Conservation (phyloP, 2,329 filamentous ascomycete genomes). For the Monilinia vaccinii-corymbosi region DNA sequence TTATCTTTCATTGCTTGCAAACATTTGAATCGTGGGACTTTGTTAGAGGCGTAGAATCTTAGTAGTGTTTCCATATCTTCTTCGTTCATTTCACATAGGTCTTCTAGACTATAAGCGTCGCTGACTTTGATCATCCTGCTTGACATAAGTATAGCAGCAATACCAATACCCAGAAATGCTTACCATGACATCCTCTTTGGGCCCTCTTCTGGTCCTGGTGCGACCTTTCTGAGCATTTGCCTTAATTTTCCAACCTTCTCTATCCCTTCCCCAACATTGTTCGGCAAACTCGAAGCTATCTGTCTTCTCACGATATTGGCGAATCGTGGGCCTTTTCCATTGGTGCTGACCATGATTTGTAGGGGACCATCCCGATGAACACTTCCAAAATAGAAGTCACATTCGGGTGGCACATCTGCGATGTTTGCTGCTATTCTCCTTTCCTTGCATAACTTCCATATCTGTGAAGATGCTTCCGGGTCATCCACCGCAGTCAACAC, state of each 20-base stretch:
- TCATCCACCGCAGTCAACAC: constrained; percentile 92
- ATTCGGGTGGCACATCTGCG: constrained; percentile 91
- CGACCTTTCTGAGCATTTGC: constrained; percentile 67
- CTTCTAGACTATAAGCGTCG: constrained; percentile 75
- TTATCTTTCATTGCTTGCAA: constrained; percentile 43
- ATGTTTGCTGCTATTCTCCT: constrained; percentile 83
- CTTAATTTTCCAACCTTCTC: constrained; percentile 73
- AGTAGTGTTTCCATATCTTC: constrained; percentile 80
- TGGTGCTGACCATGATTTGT: constrained; percentile 98
- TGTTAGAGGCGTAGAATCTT: constrained; percentile 53
- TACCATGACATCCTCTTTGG: constrained; percentile 87
- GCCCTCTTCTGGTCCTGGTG: constrained; percentile 62
- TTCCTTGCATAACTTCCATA: constrained; percentile 92
- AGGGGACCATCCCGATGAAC: constrained; percentile 90
- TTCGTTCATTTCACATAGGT: constrained; percentile 73
- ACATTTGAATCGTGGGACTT: constrained; percentile 46
- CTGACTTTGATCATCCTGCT: constrained; percentile 84
- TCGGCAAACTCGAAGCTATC: constrained; percentile 69
- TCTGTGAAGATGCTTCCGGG: constrained; percentile 75
- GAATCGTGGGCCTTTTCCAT: constrained; percentile 87
- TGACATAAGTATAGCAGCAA: constrained; percentile 26
- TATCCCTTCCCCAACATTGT: constrained; percentile 77
- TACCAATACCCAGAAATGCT: constrained; percentile 24
- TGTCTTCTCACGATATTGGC: constrained; percentile 77
- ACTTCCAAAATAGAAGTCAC: constrained; percentile 97